These are phyloP conservation scores for Schizosaccharomyces lindneri DNA, from an alignment of 805 yeast species.

Conservation along the genomic window DNA sequence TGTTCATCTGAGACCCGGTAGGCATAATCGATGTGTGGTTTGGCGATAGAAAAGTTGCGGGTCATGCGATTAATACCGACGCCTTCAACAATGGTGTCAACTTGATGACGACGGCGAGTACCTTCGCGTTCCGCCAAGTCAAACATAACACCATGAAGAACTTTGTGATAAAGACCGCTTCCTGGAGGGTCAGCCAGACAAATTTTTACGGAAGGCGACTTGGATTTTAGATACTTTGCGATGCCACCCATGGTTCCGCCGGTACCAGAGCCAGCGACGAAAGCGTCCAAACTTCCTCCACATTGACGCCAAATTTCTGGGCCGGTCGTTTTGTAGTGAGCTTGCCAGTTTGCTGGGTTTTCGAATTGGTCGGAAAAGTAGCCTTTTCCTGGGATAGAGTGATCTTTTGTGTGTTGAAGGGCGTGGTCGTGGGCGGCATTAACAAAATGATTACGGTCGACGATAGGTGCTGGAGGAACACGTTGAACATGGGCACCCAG, in stretches of 20 bases:
- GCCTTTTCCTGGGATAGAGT: slow-evolving; percentile 24
- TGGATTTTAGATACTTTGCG: slow-evolving; percentile 40
- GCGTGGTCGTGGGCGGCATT: slow-evolving; percentile 61
- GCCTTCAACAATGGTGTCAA: slow-evolving; percentile 84
- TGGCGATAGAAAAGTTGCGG: slow-evolving; percentile 51
- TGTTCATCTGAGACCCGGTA: slow-evolving; percentile 55
- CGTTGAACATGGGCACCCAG: slow-evolving; percentile 66
- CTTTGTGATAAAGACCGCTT: slow-evolving; percentile 64
- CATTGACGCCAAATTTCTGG: slow-evolving; percentile 79
- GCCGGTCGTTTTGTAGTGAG: slow-evolving; percentile 64
- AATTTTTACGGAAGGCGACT: slow-evolving; percentile 20
- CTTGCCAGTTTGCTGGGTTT: slow-evolving; percentile 69
- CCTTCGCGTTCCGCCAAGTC: slow-evolving; percentile 78
- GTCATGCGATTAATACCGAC: slow-evolving; percentile 78
- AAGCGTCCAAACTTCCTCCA: slow-evolving; percentile 38
- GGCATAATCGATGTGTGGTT: slow-evolving; percentile 47
- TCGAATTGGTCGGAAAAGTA: slow-evolving; percentile 91
- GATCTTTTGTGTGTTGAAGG: slow-evolving; percentile 16
- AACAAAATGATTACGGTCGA: slow-evolving; percentile 79
- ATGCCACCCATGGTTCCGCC: slow-evolving; percentile 96
- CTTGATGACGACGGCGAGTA: slow-evolving; percentile 81
- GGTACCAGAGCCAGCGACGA: slow-evolving; percentile 86
- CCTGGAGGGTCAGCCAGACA: slow-evolving; percentile 91
- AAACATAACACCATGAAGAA: slow-evolving; percentile 83
- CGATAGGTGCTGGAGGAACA: slow-evolving; percentile 86